phyloP scores from a whole-genome alignment of 805 yeast genomes.

The Zygoascus biomembranicola region DNA sequence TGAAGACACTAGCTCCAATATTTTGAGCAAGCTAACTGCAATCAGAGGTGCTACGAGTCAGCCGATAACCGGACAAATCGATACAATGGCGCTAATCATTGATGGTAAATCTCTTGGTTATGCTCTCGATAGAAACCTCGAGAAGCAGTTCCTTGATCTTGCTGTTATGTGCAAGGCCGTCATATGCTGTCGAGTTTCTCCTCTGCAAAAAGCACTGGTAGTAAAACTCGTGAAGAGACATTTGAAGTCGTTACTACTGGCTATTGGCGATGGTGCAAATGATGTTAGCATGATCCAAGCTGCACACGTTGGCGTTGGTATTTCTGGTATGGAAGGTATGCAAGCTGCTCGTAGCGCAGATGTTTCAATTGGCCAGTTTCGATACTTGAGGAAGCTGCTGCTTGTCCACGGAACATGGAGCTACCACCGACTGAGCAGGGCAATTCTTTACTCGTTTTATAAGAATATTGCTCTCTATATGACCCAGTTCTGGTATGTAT shows the following conservation, averaged over 20 bases:
- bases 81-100: slow-evolving; percentile 79
- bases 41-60: slow-evolving; percentile 37
- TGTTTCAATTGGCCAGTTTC: slow-evolving; percentile 93
- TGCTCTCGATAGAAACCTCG: slow-evolving; percentile 77
- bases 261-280: slow-evolving; percentile 98
- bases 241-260: slow-evolving; percentile 63
- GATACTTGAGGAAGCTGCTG: slow-evolving; percentile 69
- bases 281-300: slow-evolving; percentile 99
- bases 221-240: slow-evolving; percentile 88
- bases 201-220: slow-evolving; percentile 91
- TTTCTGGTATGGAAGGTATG: slow-evolving; percentile 98
- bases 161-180: slow-evolving; percentile 91
- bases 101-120: slow-evolving; percentile 87
- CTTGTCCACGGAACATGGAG: slow-evolving; percentile 98
- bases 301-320: slow-evolving; percentile 98
- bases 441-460: slow-evolving; percentile 90
- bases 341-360: slow-evolving; percentile 99
- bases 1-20: slow-evolving; percentile 66
- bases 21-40: slow-evolving; percentile 68
- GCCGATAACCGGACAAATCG: slow-evolving; percentile 44
- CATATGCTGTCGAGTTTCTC: slow-evolving; percentile 96
- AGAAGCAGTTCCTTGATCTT: slow-evolving; percentile 65
- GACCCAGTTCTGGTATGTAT: slow-evolving; percentile 98
- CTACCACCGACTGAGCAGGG: slow-evolving; percentile 86
- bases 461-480: slow-evolving; percentile 91